Conservation (phyloP, 225 moss, liverwort and hornwort species). For the Anthoceros angustus region DNA sequence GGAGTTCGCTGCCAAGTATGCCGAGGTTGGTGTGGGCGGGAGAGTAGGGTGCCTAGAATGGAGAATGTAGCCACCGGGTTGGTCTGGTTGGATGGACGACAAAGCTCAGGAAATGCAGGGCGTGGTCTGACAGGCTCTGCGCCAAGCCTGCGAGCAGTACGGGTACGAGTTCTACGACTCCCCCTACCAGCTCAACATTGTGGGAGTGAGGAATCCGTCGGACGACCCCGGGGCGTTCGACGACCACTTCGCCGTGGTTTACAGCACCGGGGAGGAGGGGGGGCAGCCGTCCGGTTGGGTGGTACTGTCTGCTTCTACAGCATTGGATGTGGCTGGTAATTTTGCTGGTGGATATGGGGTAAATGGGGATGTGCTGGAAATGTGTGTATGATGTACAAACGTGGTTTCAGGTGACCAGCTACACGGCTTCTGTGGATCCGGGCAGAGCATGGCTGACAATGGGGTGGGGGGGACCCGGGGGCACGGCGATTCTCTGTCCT, state of each 20-base stretch:
- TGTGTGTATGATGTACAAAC: background rate
- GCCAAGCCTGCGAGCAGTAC: background rate
- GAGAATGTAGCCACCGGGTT: background rate
- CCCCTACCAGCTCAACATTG: conserved; percentile 7
- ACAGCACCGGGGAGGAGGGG: background rate
- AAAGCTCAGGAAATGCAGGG: background rate
- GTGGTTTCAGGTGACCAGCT: background rate
- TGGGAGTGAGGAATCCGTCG: conserved; percentile 5
- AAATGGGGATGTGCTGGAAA: no score
- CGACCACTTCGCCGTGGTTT: conserved; percentile 7
- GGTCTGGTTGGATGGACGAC: background rate
- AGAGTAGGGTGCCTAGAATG: no score
- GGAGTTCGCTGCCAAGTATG: conserved; percentile 2
- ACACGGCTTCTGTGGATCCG: conserved; percentile 7
- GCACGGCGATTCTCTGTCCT: conserved; percentile 8
- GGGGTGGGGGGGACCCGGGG: conserved; percentile 7
- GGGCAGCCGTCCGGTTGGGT: conserved; percentile 1
- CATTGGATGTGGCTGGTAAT: no score
- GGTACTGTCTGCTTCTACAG: background rate
- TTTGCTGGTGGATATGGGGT: no score
- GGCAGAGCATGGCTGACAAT: conserved; percentile 8
- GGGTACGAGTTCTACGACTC: conserved; percentile 7
- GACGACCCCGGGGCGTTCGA: conserved; percentile 9
- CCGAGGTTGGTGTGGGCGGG: background rate
- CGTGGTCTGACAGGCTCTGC: conserved; percentile 4